Base-by-base conservation (phyloP, 306 rosid genomes). In the Rosa multiflora region DNA sequence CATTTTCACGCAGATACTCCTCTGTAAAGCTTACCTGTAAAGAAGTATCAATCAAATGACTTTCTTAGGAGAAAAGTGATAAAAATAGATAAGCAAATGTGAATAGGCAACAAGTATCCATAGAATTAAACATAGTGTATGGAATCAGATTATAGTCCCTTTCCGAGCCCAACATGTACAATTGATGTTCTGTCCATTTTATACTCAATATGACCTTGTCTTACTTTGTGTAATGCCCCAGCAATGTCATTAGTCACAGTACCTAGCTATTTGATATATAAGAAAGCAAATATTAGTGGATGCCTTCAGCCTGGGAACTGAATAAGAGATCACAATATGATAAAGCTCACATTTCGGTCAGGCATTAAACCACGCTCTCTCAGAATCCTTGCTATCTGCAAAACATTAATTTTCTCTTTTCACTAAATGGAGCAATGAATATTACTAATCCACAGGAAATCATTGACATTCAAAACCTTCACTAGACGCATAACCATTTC, bases 341-440 rank as follows among this genome's bases (percentile, higher is more conserved):
- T 29, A 35, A 62, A 78, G 82, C 97, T 90, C 78, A 95, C 99
- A 79, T 93, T 93, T 82, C 91, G 94, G 89, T 95, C 97, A 37
- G 99, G 99, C 90, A 93, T 90, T 82, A 95, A 73, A 80, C 97
- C 91, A 80, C 99, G 97, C 85, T 95, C 93, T 85, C 94, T 91
- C 58, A 95, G 97, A 82, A 91, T 86, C 85, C 89, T 93, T 80
- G 99, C 93, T 83, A 95, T 95, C 99, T 95, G 91, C 78, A 76
- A 39, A 61, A 75, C 26, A 44, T 44, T 15, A 29, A 62, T 6
- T 18, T 73, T 12, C 44, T 72, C 83, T 82, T 69, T 79, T 70
- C 74, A 85, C 51, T 37, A 78, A 74, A 4, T 70, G 62, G 52
- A 79, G 37, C 67, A 81, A 59, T 12, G 70, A 42, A 75, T 51